Evolutionary conservation across 331 rosid species (phyloP).

Genomic region (Telfairia occidentalis): DNA sequence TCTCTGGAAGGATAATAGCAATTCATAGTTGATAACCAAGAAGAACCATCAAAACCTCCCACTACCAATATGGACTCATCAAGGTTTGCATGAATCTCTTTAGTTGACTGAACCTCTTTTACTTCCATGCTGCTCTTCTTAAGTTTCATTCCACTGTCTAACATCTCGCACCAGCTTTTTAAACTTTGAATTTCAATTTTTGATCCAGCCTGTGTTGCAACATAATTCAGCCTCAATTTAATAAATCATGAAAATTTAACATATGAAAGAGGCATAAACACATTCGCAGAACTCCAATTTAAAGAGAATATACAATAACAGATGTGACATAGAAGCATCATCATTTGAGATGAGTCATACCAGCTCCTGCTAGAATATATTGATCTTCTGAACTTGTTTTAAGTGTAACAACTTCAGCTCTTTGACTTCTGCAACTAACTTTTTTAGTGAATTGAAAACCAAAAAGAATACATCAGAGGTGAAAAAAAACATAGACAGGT

Average conservation of each 20-base stretch:
- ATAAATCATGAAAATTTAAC: neutral
- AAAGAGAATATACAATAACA: neutral
- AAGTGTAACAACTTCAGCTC: slow-evolving; percentile 27
- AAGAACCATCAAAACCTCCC: slow-evolving; percentile 35
- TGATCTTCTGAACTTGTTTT: slow-evolving; percentile 22
- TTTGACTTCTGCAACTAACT: slow-evolving; percentile 26
- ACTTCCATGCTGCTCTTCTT: neutral
- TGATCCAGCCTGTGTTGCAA: slow-evolving; percentile 27
- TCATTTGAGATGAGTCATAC: slow-evolving; percentile 17
- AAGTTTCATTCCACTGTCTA: slow-evolving; percentile 8
- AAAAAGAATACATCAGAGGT: neutral
- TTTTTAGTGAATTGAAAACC: neutral
- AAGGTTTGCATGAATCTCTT: slow-evolving; percentile 10
- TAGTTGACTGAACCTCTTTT: neutral
- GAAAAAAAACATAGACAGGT: neutral
- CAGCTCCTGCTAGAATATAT: slow-evolving; percentile 33
- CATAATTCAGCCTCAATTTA: neutral
- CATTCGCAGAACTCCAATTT: neutral
- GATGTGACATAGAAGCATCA: neutral
- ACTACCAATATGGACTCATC: slow-evolving; percentile 24
- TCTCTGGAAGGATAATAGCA: slow-evolving; percentile 24
- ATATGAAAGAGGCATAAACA: neutral
- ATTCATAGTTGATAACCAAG: slow-evolving; percentile 20
- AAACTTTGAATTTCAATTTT: slow-evolving; percentile 22
- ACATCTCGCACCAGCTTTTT: slow-evolving; percentile 17